A percentile compares a stretch with the other conserved stretches of the same genome.
Evolutionary conservation across 208 protist genomes (phyloP).

Genomic region (Leishmania guyanensis): DNA sequence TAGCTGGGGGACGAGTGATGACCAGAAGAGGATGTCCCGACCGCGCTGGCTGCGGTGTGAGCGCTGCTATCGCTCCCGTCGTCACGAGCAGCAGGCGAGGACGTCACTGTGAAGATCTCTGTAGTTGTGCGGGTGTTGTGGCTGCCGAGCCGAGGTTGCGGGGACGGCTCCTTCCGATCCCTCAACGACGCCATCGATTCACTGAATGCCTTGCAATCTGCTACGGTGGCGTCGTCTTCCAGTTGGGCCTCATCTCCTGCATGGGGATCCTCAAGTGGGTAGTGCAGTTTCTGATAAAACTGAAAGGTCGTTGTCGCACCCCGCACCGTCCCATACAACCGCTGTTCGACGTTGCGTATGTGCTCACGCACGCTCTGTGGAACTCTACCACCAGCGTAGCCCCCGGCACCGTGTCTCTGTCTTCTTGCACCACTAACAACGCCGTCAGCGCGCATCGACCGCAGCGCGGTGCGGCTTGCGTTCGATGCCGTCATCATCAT

Average conservation of each 20-base stretch:
- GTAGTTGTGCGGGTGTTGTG: conserved; percentile 1
- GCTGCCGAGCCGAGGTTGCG: conserved; percentile 37
- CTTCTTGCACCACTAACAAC: not conserved
- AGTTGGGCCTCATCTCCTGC: conserved; percentile 22
- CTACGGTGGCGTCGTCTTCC: conserved; percentile 13
- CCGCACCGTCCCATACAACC: conserved; percentile 58
- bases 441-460: conserved; percentile 1
- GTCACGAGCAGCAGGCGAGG: not conserved
- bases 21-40: not conserved
- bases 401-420: not conserved
- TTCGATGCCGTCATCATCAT: conserved; percentile 11
- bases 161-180: conserved; percentile 42
- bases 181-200: conserved; percentile 9
- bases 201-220: conserved; percentile 5
- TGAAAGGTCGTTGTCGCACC: conserved; percentile 48
- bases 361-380: conserved; percentile 29
- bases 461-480: conserved; percentile 9
- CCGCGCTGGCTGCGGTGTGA: not conserved
- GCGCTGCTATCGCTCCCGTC: not conserved
- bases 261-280: conserved; percentile 56
- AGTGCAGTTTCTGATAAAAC: conserved; percentile 68
- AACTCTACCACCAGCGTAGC: not conserved
- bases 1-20: not conserved
- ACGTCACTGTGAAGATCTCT: not conserved
- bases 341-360: conserved; percentile 38